Base-by-base conservation (phyloP, 2,329 filamentous ascomycete species). In the Penicillium paneum region DNA sequence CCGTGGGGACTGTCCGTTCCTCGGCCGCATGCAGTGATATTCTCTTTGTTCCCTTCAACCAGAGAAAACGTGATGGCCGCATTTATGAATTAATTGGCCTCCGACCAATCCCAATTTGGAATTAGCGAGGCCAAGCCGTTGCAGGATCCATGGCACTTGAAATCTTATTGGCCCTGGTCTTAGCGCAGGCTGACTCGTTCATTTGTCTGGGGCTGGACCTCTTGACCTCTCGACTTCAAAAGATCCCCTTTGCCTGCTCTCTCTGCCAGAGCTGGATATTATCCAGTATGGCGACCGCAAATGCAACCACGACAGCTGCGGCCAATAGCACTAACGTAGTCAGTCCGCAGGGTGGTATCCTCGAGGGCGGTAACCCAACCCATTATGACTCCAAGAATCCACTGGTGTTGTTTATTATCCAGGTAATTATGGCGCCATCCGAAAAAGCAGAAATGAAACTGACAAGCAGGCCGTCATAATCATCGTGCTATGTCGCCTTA, bases 361-460 rank as follows among this genome's bases (percentile, higher is more conserved):
- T 93, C 40, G 88, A 91, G 60, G 85, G 86, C 40, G 75, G 82
- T 49, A 85, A 90, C 59, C 89, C 89, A 1, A 79, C 87, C 29
- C 68, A 81, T 29, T 91, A 88, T 74, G 84, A 88, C 63, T 66
- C 86, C 11, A 87, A 83, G 54, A 87, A 91, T 61, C 89, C 89
- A 7, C 86, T 92, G 58, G 83, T 84, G 42, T 72, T 90, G 43
- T 91, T 92, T 73, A 90, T 91, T 65, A 87, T 91, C 45, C 88
- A 88, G 80, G 85, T 83, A 75, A 32, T 69, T 31, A 21, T 11
- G n/a, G 43, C n/a, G n/a, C 7, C 5, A 29, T 28, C 19, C 12
- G 1, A 6, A 3, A 8, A 36, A 21, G 29, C 8, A 26, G 39
- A 40, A 34, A 31, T 17, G 17, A 29, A 42, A 39, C 35, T 52